These are phyloP conservation scores for Boletus edulis DNA, from an alignment of 768 basidiomycete genomes.

Conservation along the genomic window DNA sequence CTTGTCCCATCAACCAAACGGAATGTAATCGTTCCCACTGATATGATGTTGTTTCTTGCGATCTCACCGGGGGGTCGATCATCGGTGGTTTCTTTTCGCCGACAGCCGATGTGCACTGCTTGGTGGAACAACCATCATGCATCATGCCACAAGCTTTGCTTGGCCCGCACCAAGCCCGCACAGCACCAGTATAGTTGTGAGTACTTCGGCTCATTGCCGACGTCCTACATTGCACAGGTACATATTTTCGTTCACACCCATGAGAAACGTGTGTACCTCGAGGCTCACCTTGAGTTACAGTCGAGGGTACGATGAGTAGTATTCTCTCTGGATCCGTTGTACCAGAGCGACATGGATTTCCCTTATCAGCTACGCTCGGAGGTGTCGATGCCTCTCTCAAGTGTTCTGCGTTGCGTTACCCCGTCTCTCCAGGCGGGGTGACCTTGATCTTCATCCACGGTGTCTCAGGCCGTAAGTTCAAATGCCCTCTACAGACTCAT, in stretches of 20 bases:
- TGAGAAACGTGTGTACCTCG: not conserved
- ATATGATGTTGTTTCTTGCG: no score
- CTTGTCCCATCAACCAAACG: no score
- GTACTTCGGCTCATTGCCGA: not conserved
- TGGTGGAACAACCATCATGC: no score
- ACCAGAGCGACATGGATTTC: conserved; percentile 21
- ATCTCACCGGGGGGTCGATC: no score
- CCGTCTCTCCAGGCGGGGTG: conserved; percentile 21
- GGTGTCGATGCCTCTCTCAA: conserved; percentile 10
- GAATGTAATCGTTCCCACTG: no score
- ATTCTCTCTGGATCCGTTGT: not conserved
- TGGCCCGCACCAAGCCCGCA: no score
- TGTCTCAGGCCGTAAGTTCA: conserved; percentile 24
- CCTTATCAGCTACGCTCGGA: conserved; percentile 16
- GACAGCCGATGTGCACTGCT: no score
- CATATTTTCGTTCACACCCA: not conserved
- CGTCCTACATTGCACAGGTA: not conserved
- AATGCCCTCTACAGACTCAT: not conserved
- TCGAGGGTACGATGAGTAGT: not conserved
- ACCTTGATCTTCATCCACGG: conserved; percentile 30
- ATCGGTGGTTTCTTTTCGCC: no score
- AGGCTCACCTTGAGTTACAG: not conserved
- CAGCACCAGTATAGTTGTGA: not conserved
- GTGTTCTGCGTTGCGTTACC: conserved; percentile 26
- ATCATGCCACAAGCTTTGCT: no score